Percentiles rank a stretch among this genome's conserved stretches.
Conservation (phyloP, 108 stramenopile genomes). For the Hondaea fermentalgiana region DNA sequence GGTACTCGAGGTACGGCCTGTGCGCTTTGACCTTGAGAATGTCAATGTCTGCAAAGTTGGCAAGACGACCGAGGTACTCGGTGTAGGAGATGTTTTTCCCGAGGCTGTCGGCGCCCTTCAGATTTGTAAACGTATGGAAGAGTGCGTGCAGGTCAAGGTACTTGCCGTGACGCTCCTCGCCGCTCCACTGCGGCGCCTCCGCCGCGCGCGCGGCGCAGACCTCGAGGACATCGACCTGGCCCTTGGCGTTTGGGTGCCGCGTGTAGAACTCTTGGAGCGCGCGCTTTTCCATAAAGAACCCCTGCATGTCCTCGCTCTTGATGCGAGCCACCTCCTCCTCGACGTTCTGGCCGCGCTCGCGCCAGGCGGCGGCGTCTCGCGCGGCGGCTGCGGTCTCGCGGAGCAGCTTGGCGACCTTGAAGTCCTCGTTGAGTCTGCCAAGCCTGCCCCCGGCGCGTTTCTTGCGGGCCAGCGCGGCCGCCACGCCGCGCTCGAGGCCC, state of each 20-base stretch:
- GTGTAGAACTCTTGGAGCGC: not conserved
- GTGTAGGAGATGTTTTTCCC: not conserved
- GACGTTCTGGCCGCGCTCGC: not conserved
- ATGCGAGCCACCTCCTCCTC: not conserved
- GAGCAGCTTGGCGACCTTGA: too few relatives aligned
- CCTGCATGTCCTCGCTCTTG: not conserved
- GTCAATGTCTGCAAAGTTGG: not conserved
- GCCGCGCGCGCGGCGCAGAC: not conserved
- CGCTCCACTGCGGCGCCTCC: slow-evolving; percentile 12
- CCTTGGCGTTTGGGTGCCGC: not conserved
- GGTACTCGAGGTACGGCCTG: slow-evolving; percentile 11
- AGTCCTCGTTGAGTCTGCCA: too few relatives aligned
- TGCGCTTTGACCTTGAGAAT: not conserved
- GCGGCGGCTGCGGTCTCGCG: not conserved
- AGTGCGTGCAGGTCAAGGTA: slow-evolving; percentile 27
- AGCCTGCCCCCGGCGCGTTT: too few relatives aligned
- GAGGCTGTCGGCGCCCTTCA: not conserved
- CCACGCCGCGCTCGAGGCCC: not conserved
- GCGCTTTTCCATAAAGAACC: not conserved
- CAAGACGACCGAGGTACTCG: slow-evolving; percentile 30
- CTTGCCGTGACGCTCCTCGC: slow-evolving; percentile 35
- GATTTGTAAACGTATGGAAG: not conserved
- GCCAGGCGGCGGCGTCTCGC: not conserved
- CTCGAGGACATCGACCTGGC: slow-evolving; percentile 6
- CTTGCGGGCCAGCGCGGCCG: not conserved